phyloP scores from a whole-genome alignment of 768 basidiomycete species.

The Russula brevipes region DNA sequence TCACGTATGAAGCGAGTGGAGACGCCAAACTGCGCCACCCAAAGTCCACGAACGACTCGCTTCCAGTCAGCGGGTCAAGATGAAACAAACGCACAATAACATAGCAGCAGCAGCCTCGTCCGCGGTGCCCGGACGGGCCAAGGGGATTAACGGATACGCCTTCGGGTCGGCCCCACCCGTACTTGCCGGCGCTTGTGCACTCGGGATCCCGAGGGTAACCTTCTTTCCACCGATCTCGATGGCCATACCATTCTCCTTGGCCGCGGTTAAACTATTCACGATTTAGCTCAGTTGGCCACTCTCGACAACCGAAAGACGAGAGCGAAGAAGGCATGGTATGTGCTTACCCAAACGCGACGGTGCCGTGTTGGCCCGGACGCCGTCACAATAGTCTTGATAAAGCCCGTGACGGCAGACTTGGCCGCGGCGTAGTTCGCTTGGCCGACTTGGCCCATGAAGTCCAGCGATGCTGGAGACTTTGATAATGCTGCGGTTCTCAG shows the following conservation, averaged over 20 bases:
- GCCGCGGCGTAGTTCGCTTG: constrained; percentile 80
- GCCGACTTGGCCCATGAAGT: constrained; percentile 78
- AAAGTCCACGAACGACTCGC: constrained; percentile 16
- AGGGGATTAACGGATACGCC: constrained; percentile 49
- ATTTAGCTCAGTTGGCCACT: background rate
- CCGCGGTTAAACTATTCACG: constrained; percentile 56
- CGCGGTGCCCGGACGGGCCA: constrained; percentile 58
- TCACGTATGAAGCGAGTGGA: constrained; percentile 73
- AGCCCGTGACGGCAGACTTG: constrained; percentile 70
- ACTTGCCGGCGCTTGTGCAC: constrained; percentile 38
- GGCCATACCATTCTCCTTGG: constrained; percentile 69
- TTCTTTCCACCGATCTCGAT: constrained; percentile 83
- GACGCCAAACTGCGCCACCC: constrained; percentile 54
- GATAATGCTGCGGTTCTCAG: constrained; percentile 66
- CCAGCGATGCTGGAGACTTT: constrained; percentile 83
- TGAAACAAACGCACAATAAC: constrained; percentile 57
- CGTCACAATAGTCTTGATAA: constrained; percentile 81
- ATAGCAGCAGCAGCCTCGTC: constrained; percentile 75
- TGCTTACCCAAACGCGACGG: constrained; percentile 69
- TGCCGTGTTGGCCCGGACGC: constrained; percentile 66
- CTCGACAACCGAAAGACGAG: constrained; percentile 2
- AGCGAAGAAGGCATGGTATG: background rate
- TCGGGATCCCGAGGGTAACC: constrained; percentile 76
- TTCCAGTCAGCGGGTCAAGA: background rate
- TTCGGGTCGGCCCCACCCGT: constrained; percentile 36